A percentile compares a stretch with the other conserved stretches of the same genome.
phyloP scores from a whole-genome alignment of 306 rosid genomes.

The Rosa rugosa region DNA sequence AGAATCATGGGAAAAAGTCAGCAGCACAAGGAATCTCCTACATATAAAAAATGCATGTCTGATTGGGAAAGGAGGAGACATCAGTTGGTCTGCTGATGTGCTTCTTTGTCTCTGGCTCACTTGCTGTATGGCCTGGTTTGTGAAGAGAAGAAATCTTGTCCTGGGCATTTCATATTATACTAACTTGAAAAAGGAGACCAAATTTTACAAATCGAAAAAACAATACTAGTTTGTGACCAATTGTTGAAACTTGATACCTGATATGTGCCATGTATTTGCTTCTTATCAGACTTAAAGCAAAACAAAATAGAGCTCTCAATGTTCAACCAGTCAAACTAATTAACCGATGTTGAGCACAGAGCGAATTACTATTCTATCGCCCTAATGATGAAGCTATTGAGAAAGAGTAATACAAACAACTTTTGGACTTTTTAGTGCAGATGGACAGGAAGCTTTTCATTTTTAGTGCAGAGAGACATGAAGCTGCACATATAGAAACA shows the following conservation, averaged over 20 bases:
- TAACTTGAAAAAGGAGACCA: not conserved
- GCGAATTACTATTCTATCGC: not conserved
- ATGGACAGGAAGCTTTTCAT: not conserved
- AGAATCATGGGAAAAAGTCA: not conserved
- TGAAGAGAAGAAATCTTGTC: not conserved
- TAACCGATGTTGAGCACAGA: not conserved
- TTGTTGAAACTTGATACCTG: not conserved
- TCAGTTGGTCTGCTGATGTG: conserved; percentile 12
- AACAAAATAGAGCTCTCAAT: not conserved
- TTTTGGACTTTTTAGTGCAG: not conserved
- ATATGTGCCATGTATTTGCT: not conserved
- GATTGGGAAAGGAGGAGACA: conserved; percentile 13
- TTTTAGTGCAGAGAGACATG: not conserved
- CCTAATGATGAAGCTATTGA: not conserved
- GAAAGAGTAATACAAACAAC: not conserved
- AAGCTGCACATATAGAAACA: not conserved
- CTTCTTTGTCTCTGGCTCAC: conserved; percentile 7
- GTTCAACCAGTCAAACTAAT: not conserved
- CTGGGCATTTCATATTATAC: not conserved
- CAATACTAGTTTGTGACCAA: not conserved
- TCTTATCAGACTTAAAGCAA: not conserved
- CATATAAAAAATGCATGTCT: not conserved
- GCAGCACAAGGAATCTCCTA: conserved; percentile 4
- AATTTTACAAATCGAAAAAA: not conserved
- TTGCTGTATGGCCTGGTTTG: not conserved